A percentile compares a stretch with the other conserved stretches of the same genome.
Conservation (phyloP, 371 early-diverging fungal species). For the Catenaria anguillulae region DNA sequence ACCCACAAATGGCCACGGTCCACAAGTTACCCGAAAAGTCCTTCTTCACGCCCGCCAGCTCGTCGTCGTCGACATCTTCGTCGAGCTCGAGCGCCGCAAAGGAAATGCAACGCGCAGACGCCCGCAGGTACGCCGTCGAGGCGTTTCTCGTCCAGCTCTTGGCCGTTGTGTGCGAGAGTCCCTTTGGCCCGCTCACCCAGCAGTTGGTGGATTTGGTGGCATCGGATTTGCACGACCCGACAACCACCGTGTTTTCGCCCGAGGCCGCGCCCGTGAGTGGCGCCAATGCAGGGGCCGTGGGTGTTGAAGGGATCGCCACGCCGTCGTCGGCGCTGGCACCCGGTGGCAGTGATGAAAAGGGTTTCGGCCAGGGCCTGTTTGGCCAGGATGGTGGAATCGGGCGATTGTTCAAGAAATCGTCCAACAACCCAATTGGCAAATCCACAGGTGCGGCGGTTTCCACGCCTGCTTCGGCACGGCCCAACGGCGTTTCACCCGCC, state of each 20-base stretch:
- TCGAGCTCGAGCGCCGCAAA: constrained; percentile 12
- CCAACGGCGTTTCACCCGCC: background rate
- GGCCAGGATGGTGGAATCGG: background rate
- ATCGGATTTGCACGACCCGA: constrained; percentile 1
- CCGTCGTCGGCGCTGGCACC: background rate
- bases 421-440: constrained; percentile 11
- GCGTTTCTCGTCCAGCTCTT: background rate
- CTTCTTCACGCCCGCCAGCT: constrained; percentile 28
- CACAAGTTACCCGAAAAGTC: constrained; percentile 63
- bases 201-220: constrained; percentile 1
- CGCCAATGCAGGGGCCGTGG: background rate
- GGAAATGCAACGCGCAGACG: background rate
- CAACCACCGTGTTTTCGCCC: constrained; percentile 20
- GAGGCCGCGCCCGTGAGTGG: constrained; percentile 8
- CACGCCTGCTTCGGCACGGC: background rate
- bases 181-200: constrained; percentile 1
- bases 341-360: too few relatives aligned
- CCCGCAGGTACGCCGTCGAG: background rate
- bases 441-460: background rate
- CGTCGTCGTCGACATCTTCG: constrained; percentile 42
- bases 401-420: constrained; percentile 6
- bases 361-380: background rate
- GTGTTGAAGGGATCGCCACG: background rate
- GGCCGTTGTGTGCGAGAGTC: background rate
- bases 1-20: constrained; percentile 14